Base-by-base conservation (phyloP, 2,329 filamentous ascomycete species). In the Aspergillus neotritici region DNA sequence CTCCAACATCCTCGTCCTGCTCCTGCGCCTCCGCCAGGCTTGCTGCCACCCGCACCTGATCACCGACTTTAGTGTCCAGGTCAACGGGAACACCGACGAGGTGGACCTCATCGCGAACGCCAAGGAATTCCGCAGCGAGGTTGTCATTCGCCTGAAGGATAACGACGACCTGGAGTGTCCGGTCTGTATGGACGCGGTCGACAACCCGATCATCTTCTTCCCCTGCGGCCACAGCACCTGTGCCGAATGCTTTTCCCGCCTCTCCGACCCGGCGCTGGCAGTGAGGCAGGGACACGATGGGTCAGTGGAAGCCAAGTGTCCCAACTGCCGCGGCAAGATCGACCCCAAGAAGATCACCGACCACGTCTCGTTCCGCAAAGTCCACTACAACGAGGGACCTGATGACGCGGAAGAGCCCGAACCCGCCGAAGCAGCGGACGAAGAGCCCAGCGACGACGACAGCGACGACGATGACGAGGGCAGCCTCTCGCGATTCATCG, bases 201-300 rank as follows among this genome's bases (percentile, higher is more conserved):
- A 77, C 11, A 89, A 90, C 49, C 86, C 87, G 0, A 78, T 78
- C 3, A 86, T 94, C 50, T 84, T 90, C 62, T 74, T 87, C 40
- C 87, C 87, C 1, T 95, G 89, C 57, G 89, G 89, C 2, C 89
- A 95, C 58, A 80, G 83, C 47, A 81, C 82, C 16, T 95, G 89
- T 64, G 70, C 76, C 1, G 84, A 89, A 49, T 95, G 89, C 60
- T 82, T 93, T 48, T 75, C 79, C 5, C 79, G 77, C 42, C 75
- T 94, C 36, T 74, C 75, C 0, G 86, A 87, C 49, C 80, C 82
- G 3, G 66, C 74, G 2, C 69, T 73, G 41, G 71, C 70, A 12
- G 68, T 84, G 33, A 76, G 71, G 21, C 73, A 80, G 44, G 85
- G 82, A 4, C 72, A 81, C 29, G 83, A 86, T 38, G 68, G 62